Percentiles rank a stretch among this genome's conserved stretches.
phyloP scores from a whole-genome alignment of 352 stramenopile species.

The Globisporangium uncinulatum region DNA sequence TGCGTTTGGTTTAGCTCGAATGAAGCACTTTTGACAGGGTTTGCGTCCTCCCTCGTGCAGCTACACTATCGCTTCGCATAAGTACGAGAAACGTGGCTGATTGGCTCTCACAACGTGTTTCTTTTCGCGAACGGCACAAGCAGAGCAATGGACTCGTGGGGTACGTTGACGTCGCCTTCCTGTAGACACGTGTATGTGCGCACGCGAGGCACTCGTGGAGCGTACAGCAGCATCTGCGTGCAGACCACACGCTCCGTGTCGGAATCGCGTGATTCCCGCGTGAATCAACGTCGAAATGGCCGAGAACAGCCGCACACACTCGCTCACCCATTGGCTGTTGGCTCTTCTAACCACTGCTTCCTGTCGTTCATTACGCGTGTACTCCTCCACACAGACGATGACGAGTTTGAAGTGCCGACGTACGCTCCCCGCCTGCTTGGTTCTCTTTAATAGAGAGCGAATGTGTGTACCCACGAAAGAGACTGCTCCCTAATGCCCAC shows the following conservation, averaged over 20 bases:
- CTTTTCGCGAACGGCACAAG: background rate
- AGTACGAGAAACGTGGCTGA: background rate
- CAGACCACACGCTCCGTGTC: background rate
- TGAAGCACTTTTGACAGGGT: no score
- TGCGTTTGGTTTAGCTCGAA: background rate
- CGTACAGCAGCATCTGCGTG: background rate
- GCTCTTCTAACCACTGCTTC: background rate
- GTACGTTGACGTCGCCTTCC: slow-evolving; percentile 25
- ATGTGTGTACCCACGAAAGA: background rate
- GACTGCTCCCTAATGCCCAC: background rate
- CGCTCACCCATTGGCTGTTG: background rate
- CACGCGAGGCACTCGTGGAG: background rate
- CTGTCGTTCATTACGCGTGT: background rate
- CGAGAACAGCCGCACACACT: background rate
- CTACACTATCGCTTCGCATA: background rate
- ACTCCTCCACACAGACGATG: slow-evolving; percentile 42
- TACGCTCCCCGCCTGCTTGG: slow-evolving; percentile 1
- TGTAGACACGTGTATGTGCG: background rate
- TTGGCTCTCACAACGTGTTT: background rate
- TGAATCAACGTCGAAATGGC: no score
- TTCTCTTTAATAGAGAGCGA: background rate
- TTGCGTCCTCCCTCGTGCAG: background rate
- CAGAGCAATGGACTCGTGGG: slow-evolving; percentile 69
- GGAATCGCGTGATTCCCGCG: no score
- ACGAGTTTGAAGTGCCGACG: slow-evolving; percentile 76